Conservation (phyloP, 371 early-diverging fungal genomes). For the Smittium culicis region DNA sequence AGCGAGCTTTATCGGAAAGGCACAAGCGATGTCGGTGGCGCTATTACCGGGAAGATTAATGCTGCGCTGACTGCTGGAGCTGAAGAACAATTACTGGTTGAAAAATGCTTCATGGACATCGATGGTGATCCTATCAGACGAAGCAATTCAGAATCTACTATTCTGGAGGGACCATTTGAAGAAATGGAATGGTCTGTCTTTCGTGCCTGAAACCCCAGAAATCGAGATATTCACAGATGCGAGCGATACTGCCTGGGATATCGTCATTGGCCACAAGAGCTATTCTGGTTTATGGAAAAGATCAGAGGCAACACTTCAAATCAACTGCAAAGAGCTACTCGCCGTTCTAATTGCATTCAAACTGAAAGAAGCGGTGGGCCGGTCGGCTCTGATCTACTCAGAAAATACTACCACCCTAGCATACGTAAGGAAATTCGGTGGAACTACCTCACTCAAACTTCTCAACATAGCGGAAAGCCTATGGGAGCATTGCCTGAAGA, state of each 20-base stretch:
- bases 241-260: background rate
- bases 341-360: background rate
- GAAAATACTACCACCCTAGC: conserved; percentile 7
- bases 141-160: background rate
- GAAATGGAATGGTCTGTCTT: background rate
- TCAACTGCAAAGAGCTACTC: conserved; percentile 1
- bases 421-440: conserved; percentile 3
- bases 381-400: conserved; percentile 1
- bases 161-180: background rate
- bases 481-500: background rate
- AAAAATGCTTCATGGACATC: background rate
- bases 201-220: background rate
- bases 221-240: background rate
- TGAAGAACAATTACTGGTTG: background rate
- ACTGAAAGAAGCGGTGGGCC: background rate
- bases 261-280: background rate
- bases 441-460: background rate
- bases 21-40: background rate
- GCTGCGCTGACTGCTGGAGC: background rate
- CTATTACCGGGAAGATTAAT: background rate
- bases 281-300: background rate
- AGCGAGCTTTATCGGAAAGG: background rate
- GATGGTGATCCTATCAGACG: background rate
- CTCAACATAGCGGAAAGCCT: background rate
- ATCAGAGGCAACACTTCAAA: background rate